A percentile compares a stretch with the other conserved stretches of the same genome.
Conservation (phyloP, 352 stramenopile species). For the Thraustotheca clavata region DNA sequence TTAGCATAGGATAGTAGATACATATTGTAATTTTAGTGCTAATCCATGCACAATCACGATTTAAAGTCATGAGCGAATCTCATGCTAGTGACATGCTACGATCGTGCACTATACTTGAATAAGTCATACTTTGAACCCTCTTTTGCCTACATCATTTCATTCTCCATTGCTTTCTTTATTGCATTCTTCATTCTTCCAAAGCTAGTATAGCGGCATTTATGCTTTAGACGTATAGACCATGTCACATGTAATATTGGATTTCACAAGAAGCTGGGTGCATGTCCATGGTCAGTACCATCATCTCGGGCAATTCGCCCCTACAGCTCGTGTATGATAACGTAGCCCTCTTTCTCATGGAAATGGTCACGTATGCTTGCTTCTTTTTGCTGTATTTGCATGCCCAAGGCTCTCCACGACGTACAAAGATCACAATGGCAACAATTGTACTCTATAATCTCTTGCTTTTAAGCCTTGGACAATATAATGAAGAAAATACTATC, state of each 20-base stretch:
- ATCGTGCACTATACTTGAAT: too few relatives aligned
- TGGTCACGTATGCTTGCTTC: constrained; percentile 40
- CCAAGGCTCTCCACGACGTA: constrained; percentile 65
- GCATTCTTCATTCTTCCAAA: too few relatives aligned
- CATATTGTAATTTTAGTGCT: too few relatives aligned
- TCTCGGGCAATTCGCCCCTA: constrained; percentile 12
- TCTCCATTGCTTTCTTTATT: too few relatives aligned
- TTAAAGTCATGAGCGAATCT: too few relatives aligned
- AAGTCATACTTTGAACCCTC: too few relatives aligned
- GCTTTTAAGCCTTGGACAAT: constrained; percentile 1
- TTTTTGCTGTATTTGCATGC: constrained; percentile 72
- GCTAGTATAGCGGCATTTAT: too few relatives aligned
- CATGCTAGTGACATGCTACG: too few relatives aligned
- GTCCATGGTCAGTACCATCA: not conserved
- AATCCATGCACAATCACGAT: too few relatives aligned
- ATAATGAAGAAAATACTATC: not conserved
- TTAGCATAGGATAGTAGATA: too few relatives aligned
- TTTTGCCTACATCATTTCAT: too few relatives aligned
- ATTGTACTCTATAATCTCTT: constrained; percentile 52
- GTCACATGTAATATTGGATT: constrained; percentile 2
- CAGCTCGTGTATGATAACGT: constrained; percentile 40
- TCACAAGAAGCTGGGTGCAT: not conserved
- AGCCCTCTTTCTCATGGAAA: constrained; percentile 57
- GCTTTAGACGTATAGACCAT: too few relatives aligned
- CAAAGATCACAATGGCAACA: constrained; percentile 50